Base-by-base conservation (phyloP, 1,284 basidiomycete genomes). In the Cutaneotrichosporon cutaneum region DNA sequence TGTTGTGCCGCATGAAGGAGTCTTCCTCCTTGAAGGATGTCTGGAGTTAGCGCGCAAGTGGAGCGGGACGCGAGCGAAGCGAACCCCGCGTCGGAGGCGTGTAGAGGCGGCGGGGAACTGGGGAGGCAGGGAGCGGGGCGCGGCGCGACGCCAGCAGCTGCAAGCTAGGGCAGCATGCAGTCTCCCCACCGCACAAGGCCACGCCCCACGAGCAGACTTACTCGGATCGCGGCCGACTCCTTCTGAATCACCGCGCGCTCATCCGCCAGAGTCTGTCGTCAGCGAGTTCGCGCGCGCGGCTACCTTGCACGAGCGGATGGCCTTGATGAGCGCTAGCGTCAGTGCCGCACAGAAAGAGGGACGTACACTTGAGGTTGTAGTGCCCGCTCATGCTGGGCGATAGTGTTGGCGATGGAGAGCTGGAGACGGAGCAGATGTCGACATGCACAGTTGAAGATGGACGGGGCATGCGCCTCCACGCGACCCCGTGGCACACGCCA, bases 11-110 rank as follows among this genome's bases (percentile, higher is more conserved):
- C 64, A 90, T 85, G 80, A 89, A 90, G 44, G 91, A 89, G 82
- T 95, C 92, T 77, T 99, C 96, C 77, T 98, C 94, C 69, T 95
- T 90, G 82, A 99, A 99, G 1, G 94, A 94, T 0, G 95, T 95
- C 62, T 78, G 63, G 39, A 18, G 39, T 42, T 42, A 42, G 39
- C 39, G n/a, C n/a, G n/a, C n/a, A n/a, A n/a, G n/a, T n/a, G n/a
- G n/a, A n/a, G n/a, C n/a, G n/a, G n/a, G n/a, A n/a, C n/a, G n/a
- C n/a, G n/a, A n/a, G n/a, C n/a, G n/a, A n/a, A n/a, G n/a, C n/a
- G n/a, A n/a, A n/a, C n/a, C n/a, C n/a, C n/a, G n/a, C n/a, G n/a
- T n/a, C n/a, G n/a, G n/a, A n/a, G n/a, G n/a, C n/a, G n/a, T n/a
- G n/a, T n/a, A n/a, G n/a, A n/a, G n/a, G n/a, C n/a, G 39, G 39